Evolutionary conservation across 148 eudicot species (phyloP), one percentile per base, ranked within the genome.

Genomic region (Chenopodium suecicum): DNA sequence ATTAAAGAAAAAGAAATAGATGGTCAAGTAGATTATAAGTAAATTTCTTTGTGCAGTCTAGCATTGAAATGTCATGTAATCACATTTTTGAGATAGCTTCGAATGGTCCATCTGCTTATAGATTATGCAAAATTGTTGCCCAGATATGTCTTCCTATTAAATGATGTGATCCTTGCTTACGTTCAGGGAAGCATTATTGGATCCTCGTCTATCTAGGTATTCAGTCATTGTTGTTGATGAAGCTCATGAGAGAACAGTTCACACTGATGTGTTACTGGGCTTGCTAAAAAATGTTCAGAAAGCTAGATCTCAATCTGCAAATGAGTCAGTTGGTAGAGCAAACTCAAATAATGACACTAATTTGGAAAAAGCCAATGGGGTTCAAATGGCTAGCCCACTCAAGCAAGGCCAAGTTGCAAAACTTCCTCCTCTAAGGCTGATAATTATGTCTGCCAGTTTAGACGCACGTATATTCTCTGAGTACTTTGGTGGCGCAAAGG

Each of bases 211-310:
- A 70, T 94, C 99, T 34, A 94, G 83, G 84, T 96, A 96, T 85
- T 88, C 97, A 71, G 97, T 92, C 68, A 89, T 94, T 75, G 82
- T 94, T 68, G 91, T 94, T 78, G 98, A 97, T 81, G 99, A 97
- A 89, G 98, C 99, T 88, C 99, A 97, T 77, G 98, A 97, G 89
- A 91, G 99, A 88, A 97, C 98, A 31, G 91, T 97, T 71, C 98
- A 97, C 84, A 97, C 98, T 78, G 99, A 97, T 90, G 95, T 97
- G 78, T 81, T 97, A 84, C 89, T 97, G 76, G 99, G 99, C 41
- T 85, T 97, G 86, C 86, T 97, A 87, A 97, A 97, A 80, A 85
- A 81, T 74, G 91, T 97, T 54, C 98, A 94, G 80, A 90, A 92
- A 83, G 83, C 82, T 70, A 97, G 99, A 86, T 90, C 92, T 71